Conservation (phyloP, 2,329 filamentous ascomycete species). For the Colletotrichum abscissum region DNA sequence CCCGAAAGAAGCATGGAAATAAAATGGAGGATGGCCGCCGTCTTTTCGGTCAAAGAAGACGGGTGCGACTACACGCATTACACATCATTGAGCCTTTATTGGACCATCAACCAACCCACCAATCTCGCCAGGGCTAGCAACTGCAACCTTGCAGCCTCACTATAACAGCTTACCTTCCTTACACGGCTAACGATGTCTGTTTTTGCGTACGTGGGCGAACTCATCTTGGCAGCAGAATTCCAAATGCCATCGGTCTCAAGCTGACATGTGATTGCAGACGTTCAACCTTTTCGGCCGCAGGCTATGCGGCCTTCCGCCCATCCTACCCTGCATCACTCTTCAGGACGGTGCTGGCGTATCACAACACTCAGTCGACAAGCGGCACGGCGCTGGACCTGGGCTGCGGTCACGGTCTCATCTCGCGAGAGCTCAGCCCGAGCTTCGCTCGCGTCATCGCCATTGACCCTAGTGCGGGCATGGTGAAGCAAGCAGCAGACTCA, state of each 20-base stretch:
- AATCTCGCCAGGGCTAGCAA: neutral
- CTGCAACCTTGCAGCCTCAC: neutral
- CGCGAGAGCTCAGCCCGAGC: conserved; percentile 62
- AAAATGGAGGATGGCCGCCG: neutral
- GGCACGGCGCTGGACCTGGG: conserved; percentile 67
- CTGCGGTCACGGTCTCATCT: conserved; percentile 70
- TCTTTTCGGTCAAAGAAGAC: neutral
- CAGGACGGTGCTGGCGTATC: conserved; percentile 64
- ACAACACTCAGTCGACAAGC: conserved; percentile 49
- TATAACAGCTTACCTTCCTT: neutral
- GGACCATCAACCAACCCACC: conserved; percentile 1
- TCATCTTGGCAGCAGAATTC: no score
- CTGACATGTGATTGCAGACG: conserved; percentile 53
- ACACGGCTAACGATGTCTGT: conserved; percentile 53
- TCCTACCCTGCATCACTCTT: conserved; percentile 67
- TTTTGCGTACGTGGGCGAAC: conserved; percentile 54
- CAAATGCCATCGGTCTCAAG: neutral
- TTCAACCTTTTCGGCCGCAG: conserved; percentile 64
- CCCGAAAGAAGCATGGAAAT: neutral
- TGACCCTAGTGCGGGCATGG: conserved; percentile 70
- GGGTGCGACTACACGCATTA: neutral
- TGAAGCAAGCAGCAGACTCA: conserved; percentile 58
- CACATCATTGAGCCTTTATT: conserved; percentile 6
- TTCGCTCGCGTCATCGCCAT: conserved; percentile 64
- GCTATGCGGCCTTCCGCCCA: conserved; percentile 71